These are phyloP conservation scores for Drechslerella coelobrocha DNA, from an alignment of 2,329 filamentous ascomycete genomes.

Conservation along the genomic window DNA sequence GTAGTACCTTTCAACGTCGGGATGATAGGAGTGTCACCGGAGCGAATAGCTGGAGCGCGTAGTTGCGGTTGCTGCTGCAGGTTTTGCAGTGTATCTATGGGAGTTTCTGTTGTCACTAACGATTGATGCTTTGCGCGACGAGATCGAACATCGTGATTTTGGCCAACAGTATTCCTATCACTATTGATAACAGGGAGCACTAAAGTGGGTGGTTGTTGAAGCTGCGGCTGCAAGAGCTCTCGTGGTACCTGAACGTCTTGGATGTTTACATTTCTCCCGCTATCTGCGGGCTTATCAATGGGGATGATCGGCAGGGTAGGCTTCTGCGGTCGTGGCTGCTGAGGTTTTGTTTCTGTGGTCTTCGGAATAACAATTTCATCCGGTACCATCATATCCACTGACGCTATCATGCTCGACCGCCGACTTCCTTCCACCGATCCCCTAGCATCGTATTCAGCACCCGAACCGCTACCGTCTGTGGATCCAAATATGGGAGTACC, in stretches of 20 bases:
- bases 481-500: conserved; percentile 28
- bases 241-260: too few relatives aligned
- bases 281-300: too few relatives aligned
- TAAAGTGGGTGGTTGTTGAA: background rate
- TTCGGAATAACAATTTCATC: conserved; percentile 18
- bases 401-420: background rate
- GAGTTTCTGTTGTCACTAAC: background rate
- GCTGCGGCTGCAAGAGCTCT: too few relatives aligned
- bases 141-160: background rate
- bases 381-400: conserved; percentile 3
- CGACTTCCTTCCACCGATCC: background rate
- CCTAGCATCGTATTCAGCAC: background rate
- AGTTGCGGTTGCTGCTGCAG: background rate
- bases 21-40: background rate
- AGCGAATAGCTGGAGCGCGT: background rate
- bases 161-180: too few relatives aligned
- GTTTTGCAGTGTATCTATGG: background rate
- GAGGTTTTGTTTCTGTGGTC: too few relatives aligned
- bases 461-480: conserved; percentile 9
- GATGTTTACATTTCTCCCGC: too few relatives aligned
- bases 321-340: too few relatives aligned
- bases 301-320: too few relatives aligned
- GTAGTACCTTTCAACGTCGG: background rate
- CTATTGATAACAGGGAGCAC: background rate
- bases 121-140: background rate